These are phyloP conservation scores for Colletotrichum musicola DNA, from an alignment of 2,329 filamentous ascomycete genomes.

Conservation along the genomic window DNA sequence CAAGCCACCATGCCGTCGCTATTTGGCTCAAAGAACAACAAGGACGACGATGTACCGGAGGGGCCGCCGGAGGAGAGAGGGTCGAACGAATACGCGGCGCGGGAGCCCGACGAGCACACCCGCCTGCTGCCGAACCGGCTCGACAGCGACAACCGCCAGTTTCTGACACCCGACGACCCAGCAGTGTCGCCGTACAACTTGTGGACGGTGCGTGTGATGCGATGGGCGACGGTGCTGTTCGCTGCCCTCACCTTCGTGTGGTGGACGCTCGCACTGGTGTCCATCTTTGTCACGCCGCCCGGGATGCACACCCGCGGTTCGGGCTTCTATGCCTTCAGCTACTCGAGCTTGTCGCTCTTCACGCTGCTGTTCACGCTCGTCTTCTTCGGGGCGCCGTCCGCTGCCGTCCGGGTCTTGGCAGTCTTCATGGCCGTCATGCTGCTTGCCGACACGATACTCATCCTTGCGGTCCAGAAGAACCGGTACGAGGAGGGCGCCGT, in stretches of 20 bases:
- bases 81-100: slow-evolving; percentile 20
- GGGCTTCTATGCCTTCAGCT: slow-evolving; percentile 92
- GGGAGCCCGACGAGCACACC: slow-evolving; percentile 64
- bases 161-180: slow-evolving; percentile 57
- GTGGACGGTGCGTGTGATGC: slow-evolving; percentile 86
- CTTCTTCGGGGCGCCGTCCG: slow-evolving; percentile 90
- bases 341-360: slow-evolving; percentile 80
- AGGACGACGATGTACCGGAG: slow-evolving; percentile 44
- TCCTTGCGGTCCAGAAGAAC: slow-evolving; percentile 79
- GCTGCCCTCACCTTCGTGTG: slow-evolving; percentile 83
- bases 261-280: slow-evolving; percentile 92
- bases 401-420: slow-evolving; percentile 80
- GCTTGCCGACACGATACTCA: slow-evolving; percentile 81
- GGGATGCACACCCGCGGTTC: slow-evolving; percentile 88
- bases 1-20: slow-evolving; percentile 28
- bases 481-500: slow-evolving; percentile 91
- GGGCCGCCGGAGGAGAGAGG: slow-evolving; percentile 39
- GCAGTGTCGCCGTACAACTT: slow-evolving; percentile 92
- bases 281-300: slow-evolving; percentile 90
- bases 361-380: slow-evolving; percentile 82
- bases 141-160: slow-evolving; percentile 56
- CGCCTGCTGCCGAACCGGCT: slow-evolving; percentile 78
- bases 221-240: slow-evolving; percentile 83
- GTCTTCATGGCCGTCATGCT: slow-evolving; percentile 76
- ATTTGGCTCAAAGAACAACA: slow-evolving; percentile 34